These are phyloP conservation scores for Cucurbita moschata DNA, from an alignment of 306 rosid species.

Conservation along the genomic window DNA sequence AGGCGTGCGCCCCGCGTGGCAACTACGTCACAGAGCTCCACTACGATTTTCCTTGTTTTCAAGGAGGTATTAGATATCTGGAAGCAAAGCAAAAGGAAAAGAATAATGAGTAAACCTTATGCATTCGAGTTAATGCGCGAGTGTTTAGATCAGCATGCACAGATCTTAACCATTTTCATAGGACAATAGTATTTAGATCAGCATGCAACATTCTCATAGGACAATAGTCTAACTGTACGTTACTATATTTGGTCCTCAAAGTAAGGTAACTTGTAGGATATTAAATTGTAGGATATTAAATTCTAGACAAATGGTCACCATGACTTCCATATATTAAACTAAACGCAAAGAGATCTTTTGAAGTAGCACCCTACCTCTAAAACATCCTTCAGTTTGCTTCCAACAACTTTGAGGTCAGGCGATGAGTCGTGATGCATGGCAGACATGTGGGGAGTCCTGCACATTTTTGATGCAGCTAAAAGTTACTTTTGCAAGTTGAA, in stretches of 20 bases:
- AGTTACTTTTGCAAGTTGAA: too few relatives aligned
- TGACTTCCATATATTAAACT: not conserved
- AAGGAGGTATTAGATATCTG: constrained; percentile 60
- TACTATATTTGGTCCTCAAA: not conserved
- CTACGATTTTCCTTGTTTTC: constrained; percentile 37
- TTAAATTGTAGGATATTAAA: not conserved
- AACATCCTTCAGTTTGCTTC: constrained; percentile 46
- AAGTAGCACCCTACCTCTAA: constrained; percentile 40
- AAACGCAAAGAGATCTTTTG: not conserved
- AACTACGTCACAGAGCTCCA: constrained; percentile 59
- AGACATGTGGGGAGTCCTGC: constrained; percentile 88
- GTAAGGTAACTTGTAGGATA: not conserved
- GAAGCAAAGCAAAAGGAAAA: not conserved
- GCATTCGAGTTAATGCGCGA: not conserved
- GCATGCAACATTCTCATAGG: too few relatives aligned
- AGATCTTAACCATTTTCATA: not conserved
- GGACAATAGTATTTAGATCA: too few relatives aligned
- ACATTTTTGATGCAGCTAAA: not conserved
- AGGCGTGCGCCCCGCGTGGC: constrained; percentile 86
- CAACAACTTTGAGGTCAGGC: constrained; percentile 68
- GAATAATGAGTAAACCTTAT: not conserved
- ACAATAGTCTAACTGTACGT: too few relatives aligned
- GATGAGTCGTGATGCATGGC: constrained; percentile 79
- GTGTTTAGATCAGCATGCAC: not conserved
- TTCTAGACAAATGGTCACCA: not conserved